Evolutionary conservation across 2,329 filamentous ascomycete species (phyloP).

Genomic region (Clonostachys rosea): DNA sequence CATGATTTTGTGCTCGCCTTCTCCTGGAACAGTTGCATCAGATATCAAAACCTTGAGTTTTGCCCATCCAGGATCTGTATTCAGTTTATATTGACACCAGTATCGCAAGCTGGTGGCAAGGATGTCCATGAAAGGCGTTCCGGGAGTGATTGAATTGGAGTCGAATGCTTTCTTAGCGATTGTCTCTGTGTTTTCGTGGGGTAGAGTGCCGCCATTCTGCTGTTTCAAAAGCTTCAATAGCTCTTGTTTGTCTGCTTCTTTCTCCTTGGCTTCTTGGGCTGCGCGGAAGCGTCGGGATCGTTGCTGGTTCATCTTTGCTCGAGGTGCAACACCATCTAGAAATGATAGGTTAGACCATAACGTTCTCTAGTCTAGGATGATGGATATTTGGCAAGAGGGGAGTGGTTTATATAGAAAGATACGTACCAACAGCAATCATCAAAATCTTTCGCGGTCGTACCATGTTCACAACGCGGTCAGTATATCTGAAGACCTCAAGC

Average conservation of each 20-base stretch:
- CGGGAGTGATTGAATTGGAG: constrained; percentile 80
- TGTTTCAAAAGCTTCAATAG: constrained; percentile 79
- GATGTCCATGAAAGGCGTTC: constrained; percentile 98
- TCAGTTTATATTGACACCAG: constrained; percentile 97
- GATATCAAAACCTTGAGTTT: constrained; percentile 98
- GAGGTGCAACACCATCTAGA: constrained; percentile 87
- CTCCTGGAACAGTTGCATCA: constrained; percentile 93
- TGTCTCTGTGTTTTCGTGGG: constrained; percentile 56
- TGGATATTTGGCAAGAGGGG: not conserved
- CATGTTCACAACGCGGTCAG: constrained; percentile 98
- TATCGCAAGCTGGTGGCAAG: constrained; percentile 86
- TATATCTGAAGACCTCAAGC: constrained; percentile 96
- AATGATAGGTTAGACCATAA: not conserved
- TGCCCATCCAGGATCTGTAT: constrained; percentile 93
- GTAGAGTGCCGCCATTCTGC: constrained; percentile 63
- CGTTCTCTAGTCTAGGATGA: not conserved
- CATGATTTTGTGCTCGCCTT: constrained; percentile 99
- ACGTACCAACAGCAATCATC: constrained; percentile 91
- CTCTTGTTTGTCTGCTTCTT: constrained; percentile 86
- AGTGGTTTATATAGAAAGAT: not conserved
- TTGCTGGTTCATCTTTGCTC: constrained; percentile 99
- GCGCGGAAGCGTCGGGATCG: constrained; percentile 92
- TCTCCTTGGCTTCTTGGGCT: constrained; percentile 90
- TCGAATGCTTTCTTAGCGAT: constrained; percentile 89
- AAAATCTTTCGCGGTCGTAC: constrained; percentile 91